Base-by-base conservation (phyloP, 768 basidiomycete species). In the Hericium rajendrae region DNA sequence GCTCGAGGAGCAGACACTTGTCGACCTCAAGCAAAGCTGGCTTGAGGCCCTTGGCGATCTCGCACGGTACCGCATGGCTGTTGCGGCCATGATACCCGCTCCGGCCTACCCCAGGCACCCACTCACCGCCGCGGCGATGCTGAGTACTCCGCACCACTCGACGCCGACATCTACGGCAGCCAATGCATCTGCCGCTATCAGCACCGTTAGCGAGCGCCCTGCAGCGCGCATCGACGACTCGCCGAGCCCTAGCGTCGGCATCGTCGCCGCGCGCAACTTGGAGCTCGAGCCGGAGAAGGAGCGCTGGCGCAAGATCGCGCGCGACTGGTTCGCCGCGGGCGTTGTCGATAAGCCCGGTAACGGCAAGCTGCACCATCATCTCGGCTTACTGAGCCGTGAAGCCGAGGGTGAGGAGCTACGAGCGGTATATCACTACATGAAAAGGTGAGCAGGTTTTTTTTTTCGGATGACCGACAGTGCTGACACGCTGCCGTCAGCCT, bases 31-130 rank as follows among this genome's bases (percentile, higher is more conserved):
- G 58, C 74, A 81, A 2, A 85, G 86, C 16, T 99, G 97, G 97
- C 81, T 98, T 53, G 97, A 99, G 69, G 92, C 94, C 3, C 83
- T 99, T 15, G 97, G 97, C 22, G 97, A 99, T 71, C 79, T 99
- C 32, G 93, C 97, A 0, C 79, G 94, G 38, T 98, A 97, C 69
- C 82, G 89, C 53, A 95, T 97, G 90, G 86, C 88, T 1, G 90
- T 97, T n/a, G 89, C 91, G n/a, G 86, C 84, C 37, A 84, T 93
- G 78, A 78, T 89, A 28, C 77, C 80, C 26, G 77, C 78, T 26
- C 76, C 73, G 38, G 66, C 77, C 4, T 53, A 58, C 38, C 16
- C 59, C 12, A 52, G 63, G 12, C 72, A 74, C 16, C 69, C 75
- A 0, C 76, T 89, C 41, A 86, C 84, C 0, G 60, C 75, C 4